phyloP scores from a whole-genome alignment of 495 filamentous ascomycete genomes.

The Neurospora sp. region DNA sequence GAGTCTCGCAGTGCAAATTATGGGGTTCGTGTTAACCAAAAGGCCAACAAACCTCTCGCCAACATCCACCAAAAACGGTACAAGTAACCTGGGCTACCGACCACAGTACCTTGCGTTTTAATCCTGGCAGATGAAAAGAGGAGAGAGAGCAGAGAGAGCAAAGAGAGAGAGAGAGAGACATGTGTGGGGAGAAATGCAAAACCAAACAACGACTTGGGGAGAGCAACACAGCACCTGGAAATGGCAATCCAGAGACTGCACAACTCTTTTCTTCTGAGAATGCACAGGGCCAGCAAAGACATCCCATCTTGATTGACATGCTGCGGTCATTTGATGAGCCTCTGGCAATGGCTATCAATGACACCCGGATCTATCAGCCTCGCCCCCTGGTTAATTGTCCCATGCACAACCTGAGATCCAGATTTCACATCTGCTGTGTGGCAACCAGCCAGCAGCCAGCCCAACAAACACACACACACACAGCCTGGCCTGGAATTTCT shows the following conservation, averaged over 20 bases:
- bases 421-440: not conserved
- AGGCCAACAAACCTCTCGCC: slow-evolving; percentile 4
- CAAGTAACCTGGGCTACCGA: slow-evolving; percentile 15
- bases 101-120: slow-evolving; percentile 5
- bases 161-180: slow-evolving; percentile 2
- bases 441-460: not conserved
- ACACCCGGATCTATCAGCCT: slow-evolving; percentile 8
- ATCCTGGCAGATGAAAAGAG: slow-evolving; percentile 5
- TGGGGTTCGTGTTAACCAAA: slow-evolving; percentile 2
- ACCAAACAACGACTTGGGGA: not conserved
- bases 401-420: slow-evolving; percentile 11
- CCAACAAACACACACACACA: not conserved
- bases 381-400: slow-evolving; percentile 18
- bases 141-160: slow-evolving; percentile 6
- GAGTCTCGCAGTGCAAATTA: slow-evolving; percentile 11
- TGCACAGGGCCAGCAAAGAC: not conserved
- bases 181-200: slow-evolving; percentile 7
- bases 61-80: slow-evolving; percentile 5
- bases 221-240: not conserved
- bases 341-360: slow-evolving; percentile 18
- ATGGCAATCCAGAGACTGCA: not conserved
- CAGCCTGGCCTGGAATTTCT: not conserved
- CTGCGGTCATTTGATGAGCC: slow-evolving; percentile 5
- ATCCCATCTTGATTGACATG: slow-evolving; percentile 10
- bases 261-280: not conserved